These are phyloP conservation scores for Areca catechu DNA, from an alignment of 176 grass and related monocot species.

Conservation along the genomic window DNA sequence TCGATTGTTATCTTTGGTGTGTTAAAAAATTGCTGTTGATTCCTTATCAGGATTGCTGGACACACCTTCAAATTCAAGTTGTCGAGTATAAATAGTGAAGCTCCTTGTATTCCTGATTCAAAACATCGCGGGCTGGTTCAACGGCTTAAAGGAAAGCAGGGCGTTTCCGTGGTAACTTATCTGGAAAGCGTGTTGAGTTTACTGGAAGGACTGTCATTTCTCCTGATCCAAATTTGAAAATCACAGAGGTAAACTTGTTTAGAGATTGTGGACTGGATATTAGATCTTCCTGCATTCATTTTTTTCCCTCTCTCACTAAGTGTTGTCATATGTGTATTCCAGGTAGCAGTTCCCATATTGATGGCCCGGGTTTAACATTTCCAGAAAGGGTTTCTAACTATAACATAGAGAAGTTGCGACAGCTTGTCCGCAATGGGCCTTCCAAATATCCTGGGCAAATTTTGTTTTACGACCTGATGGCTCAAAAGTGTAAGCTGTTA, in stretches of 20 bases:
- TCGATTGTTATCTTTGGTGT: no score
- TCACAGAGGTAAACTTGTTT: constrained; percentile 51
- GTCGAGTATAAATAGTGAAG: constrained; percentile 93
- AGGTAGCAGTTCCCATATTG: constrained; percentile 87
- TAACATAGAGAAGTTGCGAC: constrained; percentile 87
- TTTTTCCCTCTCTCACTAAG: background rate
- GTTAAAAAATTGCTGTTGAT: no score
- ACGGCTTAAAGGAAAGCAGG: constrained; percentile 91
- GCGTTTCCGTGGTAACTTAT: constrained; percentile 92
- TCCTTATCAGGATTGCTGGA: constrained; percentile 55
- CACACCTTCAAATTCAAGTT: constrained; percentile 74
- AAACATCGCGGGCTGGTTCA: constrained; percentile 72
- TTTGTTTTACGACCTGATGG: constrained; percentile 55
- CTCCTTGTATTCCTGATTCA: constrained; percentile 66
- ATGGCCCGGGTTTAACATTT: constrained; percentile 84
- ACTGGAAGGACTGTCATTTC: constrained; percentile 98
- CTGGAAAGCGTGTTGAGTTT: constrained; percentile 92
- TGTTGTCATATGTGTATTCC: constrained; percentile 15
- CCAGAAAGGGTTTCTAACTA: constrained; percentile 75
- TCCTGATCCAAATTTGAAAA: constrained; percentile 97
- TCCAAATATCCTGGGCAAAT: constrained; percentile 89
- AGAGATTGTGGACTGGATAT: background rate
- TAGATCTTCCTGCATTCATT: background rate
- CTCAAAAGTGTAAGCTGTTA: constrained; percentile 53
- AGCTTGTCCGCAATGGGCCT: constrained; percentile 79